Conservation (phyloP, 129 eudicot species). For the Flaveria bidentis region DNA sequence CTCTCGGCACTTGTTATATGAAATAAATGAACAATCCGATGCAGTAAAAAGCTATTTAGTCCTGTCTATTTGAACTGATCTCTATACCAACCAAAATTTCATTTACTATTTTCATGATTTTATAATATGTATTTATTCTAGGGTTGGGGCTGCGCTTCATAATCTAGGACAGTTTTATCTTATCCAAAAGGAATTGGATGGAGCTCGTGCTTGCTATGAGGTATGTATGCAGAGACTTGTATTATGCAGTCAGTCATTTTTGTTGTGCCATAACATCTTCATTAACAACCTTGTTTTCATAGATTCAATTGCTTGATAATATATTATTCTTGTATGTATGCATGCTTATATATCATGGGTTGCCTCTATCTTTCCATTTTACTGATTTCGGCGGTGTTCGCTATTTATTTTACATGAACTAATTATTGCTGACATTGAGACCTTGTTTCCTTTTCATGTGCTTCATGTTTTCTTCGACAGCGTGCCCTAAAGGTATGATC, state of each 20-base stretch:
- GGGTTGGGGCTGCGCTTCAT: slow-evolving; percentile 98
- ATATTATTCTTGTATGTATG: slow-evolving; percentile 12
- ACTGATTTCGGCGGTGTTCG: slow-evolving; percentile 2
- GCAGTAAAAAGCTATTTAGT: slow-evolving; percentile 8
- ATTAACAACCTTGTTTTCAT: slow-evolving; percentile 5
- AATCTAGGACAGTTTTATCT: slow-evolving; percentile 87
- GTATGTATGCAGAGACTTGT: slow-evolving; percentile 43
- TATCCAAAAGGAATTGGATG: slow-evolving; percentile 62
- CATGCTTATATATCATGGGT: not conserved
- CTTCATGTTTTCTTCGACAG: slow-evolving; percentile 41
- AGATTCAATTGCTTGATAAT: slow-evolving; percentile 11
- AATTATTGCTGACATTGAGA: slow-evolving; percentile 30
- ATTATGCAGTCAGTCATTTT: not conserved
- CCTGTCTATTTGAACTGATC: not conserved
- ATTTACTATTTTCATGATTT: not conserved
- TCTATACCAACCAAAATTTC: not conserved
- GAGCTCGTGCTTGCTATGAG: slow-evolving; percentile 79
- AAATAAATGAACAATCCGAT: slow-evolving; percentile 4
- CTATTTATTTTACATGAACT: slow-evolving; percentile 3
- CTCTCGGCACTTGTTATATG: not conserved
- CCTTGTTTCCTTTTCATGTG: slow-evolving; percentile 32
- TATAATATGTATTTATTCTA: slow-evolving; percentile 29
- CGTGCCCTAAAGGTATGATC: slow-evolving; percentile 80
- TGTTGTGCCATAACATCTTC: slow-evolving; percentile 1
- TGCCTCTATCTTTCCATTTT: not conserved